phyloP scores from a whole-genome alignment of 176 grass and related monocot genomes.

The Aegilops umbellulata region DNA sequence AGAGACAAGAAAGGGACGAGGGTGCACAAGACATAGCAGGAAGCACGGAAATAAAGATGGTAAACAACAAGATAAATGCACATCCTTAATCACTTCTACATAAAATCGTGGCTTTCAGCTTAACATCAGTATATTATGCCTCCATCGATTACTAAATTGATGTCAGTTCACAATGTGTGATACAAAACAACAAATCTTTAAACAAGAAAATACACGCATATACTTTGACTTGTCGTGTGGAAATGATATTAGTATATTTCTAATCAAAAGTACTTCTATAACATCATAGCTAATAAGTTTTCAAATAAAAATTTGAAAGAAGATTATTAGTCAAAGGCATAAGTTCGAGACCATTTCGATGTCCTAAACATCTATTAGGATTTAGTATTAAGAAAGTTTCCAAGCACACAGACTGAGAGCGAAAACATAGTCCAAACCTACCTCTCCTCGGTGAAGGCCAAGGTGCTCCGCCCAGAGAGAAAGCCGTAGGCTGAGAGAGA shows the following conservation, averaged over 20 bases:
- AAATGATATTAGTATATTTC: not conserved
- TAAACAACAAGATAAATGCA: not conserved
- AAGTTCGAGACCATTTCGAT: not conserved
- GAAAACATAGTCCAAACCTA: conserved; percentile 61
- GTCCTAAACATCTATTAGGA: not conserved
- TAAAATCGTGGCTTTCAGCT: not conserved
- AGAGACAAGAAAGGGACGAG: not conserved
- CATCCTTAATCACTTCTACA: not conserved
- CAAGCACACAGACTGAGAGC: not conserved
- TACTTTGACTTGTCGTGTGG: not conserved
- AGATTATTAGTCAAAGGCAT: not conserved
- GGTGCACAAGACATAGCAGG: not conserved
- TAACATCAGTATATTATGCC: not conserved
- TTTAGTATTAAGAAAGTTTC: not conserved
- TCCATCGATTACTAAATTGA: not conserved
- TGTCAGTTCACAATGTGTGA: not conserved
- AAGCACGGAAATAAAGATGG: not conserved
- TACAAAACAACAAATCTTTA: not conserved
- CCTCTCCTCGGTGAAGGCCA: conserved; percentile 86
- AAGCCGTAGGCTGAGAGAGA: conserved; percentile 80
- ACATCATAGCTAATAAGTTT: not conserved
- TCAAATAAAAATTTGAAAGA: not conserved
- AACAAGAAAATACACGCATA: not conserved
- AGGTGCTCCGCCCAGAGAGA: conserved; percentile 93
- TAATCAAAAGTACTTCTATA: not conserved